These are phyloP conservation scores for Verticillium alfalfae DNA, from an alignment of 2,329 filamentous ascomycete genomes.

Conservation along the genomic window DNA sequence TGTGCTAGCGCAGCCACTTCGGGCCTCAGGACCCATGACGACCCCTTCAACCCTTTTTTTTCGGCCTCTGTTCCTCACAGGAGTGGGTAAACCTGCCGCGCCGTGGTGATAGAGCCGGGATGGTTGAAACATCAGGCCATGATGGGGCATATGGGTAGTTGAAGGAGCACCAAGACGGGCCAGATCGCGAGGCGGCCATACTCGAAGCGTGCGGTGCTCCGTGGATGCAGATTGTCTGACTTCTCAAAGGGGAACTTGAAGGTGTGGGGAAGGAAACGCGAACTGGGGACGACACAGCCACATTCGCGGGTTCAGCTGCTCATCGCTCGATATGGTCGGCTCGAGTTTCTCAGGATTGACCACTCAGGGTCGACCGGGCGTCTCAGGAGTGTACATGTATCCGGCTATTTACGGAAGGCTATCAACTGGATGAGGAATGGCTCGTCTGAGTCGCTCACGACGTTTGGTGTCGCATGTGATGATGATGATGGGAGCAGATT, in stretches of 20 bases:
- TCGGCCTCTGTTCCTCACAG: not conserved
- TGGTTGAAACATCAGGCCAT: not conserved
- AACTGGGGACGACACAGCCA: not conserved
- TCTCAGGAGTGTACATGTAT: not conserved
- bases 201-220: not conserved
- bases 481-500: too few relatives aligned
- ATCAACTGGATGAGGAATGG: not conserved
- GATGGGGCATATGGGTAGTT: not conserved
- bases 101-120: not conserved
- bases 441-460: not conserved
- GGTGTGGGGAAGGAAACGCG: not conserved
- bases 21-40: not conserved
- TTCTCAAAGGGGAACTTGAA: not conserved
- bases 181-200: not conserved
- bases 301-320: not conserved
- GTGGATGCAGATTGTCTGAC: not conserved
- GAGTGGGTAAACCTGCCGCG: not conserved
- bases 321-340: not conserved
- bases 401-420: not conserved
- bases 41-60: not conserved
- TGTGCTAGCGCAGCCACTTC: not conserved
- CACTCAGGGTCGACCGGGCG: not conserved
- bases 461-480: not conserved
- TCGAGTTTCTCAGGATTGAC: not conserved
- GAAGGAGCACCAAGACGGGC: not conserved